These are phyloP conservation scores for Aspergillus flavus DNA, from an alignment of 2,329 filamentous ascomycete species.

Conservation along the genomic window DNA sequence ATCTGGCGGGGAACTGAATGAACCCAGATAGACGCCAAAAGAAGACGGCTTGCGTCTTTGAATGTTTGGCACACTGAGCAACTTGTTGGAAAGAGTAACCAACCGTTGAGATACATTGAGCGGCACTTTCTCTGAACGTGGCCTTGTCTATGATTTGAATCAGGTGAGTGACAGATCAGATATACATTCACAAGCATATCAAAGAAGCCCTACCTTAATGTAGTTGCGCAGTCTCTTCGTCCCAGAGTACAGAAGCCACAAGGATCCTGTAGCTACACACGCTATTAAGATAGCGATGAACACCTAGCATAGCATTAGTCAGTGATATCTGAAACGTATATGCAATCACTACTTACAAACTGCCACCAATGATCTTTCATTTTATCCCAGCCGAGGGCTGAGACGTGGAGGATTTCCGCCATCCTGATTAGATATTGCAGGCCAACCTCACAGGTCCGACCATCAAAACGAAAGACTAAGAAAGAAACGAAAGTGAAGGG, in stretches of 20 bases:
- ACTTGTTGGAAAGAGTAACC: constrained; percentile 22
- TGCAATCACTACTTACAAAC: constrained; percentile 35
- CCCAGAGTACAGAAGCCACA: constrained; percentile 34
- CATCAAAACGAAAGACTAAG: constrained; percentile 16
- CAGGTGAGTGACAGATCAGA: background rate
- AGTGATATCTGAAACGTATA: background rate
- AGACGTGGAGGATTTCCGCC: constrained; percentile 32
- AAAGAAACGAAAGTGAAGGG: constrained; percentile 3
- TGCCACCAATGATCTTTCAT: constrained; percentile 48
- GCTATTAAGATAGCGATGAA: constrained; percentile 38
- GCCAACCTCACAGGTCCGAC: constrained; percentile 5
- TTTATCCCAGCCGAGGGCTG: constrained; percentile 36
- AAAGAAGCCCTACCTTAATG: constrained; percentile 30
- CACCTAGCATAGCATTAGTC: constrained; percentile 26
- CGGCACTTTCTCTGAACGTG: constrained; percentile 27
- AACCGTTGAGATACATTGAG: constrained; percentile 26
- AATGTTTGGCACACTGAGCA: constrained; percentile 24
- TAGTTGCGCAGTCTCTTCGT: constrained; percentile 24
- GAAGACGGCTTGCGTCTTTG: constrained; percentile 33
- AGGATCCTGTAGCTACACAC: constrained; percentile 30
- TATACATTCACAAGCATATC: background rate
- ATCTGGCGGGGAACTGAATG: constrained; percentile 37
- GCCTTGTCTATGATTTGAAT: constrained; percentile 26
- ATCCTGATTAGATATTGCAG: constrained; percentile 28
- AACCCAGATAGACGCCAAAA: constrained; percentile 49